Evolutionary conservation across 2,329 filamentous ascomycete genomes (phyloP), one percentile per base, ranked within the genome.

Genomic region (Cryphonectria radicalis): DNA sequence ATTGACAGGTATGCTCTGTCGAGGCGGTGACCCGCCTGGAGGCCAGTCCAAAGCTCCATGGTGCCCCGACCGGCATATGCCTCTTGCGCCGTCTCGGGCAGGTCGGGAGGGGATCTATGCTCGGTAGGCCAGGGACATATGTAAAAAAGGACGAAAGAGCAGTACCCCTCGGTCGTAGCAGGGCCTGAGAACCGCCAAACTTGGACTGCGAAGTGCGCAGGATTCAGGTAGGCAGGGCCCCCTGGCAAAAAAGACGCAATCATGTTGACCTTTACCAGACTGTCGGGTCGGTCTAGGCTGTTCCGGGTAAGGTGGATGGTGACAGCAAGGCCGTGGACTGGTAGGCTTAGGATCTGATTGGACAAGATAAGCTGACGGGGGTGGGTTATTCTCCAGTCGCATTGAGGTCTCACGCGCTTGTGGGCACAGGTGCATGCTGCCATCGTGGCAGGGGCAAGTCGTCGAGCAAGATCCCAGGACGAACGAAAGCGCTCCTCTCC

Each of bases 251-350:
- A 55, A 46, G 55, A 57, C 19, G 55, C 67, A 53, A 63, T 66
- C 53, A 62, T 53, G 65, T 70, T 59, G 46, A 37, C 10, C 35
- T 46, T 63, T 70, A 70, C 70, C 70, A 72, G 57, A 70, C 67
- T 72, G 70, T 67, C 70, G 70, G 70, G 70, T 59, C 55, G 46
- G 57, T 43, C 70, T 70, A 70, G 42, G 59, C 70, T 64, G 43
- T 3, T 42, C 35, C 35, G 2, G 57, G 64, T n/a, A 68, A 72
- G 69, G 70, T 53, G 43, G 63, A 42, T 32, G 59, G 63, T 72
- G 67, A 72, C 59, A n/a, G 63, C 46, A 60, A 25, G 32, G 57
- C 40, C 53, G 42, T 42, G 11, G 42, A 63, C 37, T 68, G 42
- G 28, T 35, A 10, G 17, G 43, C n/a, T 32, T 14, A 46, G 62